Base-by-base conservation (phyloP, 768 basidiomycete genomes). In the Tubosaeta sp. region DNA sequence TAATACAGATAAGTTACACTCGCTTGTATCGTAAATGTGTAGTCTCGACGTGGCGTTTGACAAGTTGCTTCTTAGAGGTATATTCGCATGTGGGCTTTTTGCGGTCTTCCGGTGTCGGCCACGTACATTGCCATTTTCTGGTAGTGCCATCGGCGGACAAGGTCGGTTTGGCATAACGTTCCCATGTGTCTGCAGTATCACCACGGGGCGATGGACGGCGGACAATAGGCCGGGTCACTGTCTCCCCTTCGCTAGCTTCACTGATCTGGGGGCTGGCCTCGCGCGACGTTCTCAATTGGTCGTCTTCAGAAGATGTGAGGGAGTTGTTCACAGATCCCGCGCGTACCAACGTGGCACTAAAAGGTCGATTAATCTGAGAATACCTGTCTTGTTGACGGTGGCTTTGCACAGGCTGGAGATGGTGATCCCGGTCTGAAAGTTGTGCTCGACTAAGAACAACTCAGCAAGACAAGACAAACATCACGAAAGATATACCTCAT, bases 41-140 rank as follows among this genome's bases (percentile, higher is more conserved):
- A 9, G 79, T 78, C 64, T 82, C 76, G 42, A 87, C 73, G 63
- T 87, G 85, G 24, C 85, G 75, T 64, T 84, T 85, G 51, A 86
- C 80, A 38, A 84, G 73, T 61, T 85, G 84, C 64, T 81, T 84
- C 60, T 82, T 81, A 22, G 76, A 70, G 30, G 63, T 61, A 54
- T 79, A 79, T 19, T 68, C 62, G 55, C 78, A 80, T 40, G 57
- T 60, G 31, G 60, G 59, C 27, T 60, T 63, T 46, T 63, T 63
- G 55, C 52, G 70, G 48, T 63, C 68, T 50, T 59, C 61, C 41
- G 66, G 62, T 13, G 70, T 69, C 40, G 64, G 57, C 75, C 75
- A 76, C 42, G 69, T 70, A 63, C 75, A 75, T 40, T 66, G 59
- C 69, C 70, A 76, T 48, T 67, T 71, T 51, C 67, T 65, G 44